phyloP scores from a whole-genome alignment of 2,329 filamentous ascomycete genomes.

The Diplodia corticola region DNA sequence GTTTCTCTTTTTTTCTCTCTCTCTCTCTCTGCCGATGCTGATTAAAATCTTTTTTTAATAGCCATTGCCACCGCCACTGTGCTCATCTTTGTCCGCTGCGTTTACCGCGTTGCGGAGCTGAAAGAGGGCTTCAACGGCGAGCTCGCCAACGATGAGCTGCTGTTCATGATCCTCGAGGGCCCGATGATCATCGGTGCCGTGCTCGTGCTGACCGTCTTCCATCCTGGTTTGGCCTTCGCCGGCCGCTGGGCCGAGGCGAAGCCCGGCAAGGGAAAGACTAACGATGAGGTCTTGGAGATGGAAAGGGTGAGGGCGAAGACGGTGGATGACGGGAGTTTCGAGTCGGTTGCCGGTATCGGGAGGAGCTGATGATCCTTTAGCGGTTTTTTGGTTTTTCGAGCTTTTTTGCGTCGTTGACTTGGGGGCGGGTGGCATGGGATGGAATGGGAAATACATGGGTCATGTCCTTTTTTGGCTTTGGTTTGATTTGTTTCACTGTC shows the following conservation, averaged over 20 bases:
- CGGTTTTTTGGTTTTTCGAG: no score
- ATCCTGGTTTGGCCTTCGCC: slow-evolving; percentile 38
- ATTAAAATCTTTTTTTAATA: no score
- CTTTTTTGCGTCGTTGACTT: no score
- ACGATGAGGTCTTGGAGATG: background rate
- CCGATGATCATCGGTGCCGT: slow-evolving; percentile 53
- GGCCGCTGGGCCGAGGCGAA: slow-evolving; percentile 6
- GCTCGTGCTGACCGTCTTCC: slow-evolving; percentile 47
- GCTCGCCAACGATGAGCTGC: slow-evolving; percentile 50
- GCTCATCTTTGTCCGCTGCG: slow-evolving; percentile 49
- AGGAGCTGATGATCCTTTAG: no score
- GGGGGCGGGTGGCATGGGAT: no score
- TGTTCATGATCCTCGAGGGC: slow-evolving; percentile 56
- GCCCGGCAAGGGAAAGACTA: background rate
- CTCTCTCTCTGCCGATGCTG: no score
- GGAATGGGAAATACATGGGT: no score
- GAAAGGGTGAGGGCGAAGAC: background rate
- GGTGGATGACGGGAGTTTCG: background rate
- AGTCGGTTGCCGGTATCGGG: no score
- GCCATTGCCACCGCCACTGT: slow-evolving; percentile 44
- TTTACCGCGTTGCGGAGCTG: slow-evolving; percentile 53
- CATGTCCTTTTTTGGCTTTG: no score
- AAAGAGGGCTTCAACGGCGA: slow-evolving; percentile 47
- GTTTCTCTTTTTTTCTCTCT: background rate
- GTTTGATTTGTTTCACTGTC: no score